phyloP scores from a whole-genome alignment of 1,139 yeast species.

The Meyerozyma guilliermondii region DNA sequence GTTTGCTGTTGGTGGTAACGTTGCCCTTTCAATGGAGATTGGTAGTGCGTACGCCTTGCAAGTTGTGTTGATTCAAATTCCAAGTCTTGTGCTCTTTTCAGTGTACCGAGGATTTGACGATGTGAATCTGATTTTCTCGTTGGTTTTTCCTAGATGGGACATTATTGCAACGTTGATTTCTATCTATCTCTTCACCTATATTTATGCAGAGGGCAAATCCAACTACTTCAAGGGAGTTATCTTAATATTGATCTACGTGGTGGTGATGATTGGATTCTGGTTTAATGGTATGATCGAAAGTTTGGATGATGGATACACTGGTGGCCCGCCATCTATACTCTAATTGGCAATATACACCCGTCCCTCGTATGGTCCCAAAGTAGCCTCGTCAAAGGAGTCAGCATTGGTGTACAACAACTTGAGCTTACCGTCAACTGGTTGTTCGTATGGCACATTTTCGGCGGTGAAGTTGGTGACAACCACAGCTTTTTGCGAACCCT shows the following conservation, averaged over 20 bases:
- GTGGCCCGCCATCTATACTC: conserved; percentile 2
- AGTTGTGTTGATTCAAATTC: conserved; percentile 92
- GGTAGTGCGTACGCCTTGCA: conserved; percentile 97
- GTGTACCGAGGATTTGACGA: conserved; percentile 36
- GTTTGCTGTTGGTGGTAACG: conserved; percentile 93
- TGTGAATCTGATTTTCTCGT: conserved; percentile 60
- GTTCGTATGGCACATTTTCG: conserved; percentile 8
- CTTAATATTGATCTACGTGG: conserved; percentile 71
- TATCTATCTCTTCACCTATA: conserved; percentile 84
- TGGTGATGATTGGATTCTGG: conserved; percentile 78
- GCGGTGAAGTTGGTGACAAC: conserved; percentile 13
- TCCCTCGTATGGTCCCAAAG: conserved; percentile 2
- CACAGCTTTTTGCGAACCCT: conserved; percentile 10
- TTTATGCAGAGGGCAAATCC: conserved; percentile 95
- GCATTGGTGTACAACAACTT: conserved; percentile 9
- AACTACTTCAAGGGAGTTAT: conserved; percentile 95
- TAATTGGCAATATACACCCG: background rate
- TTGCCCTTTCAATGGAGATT: conserved; percentile 93
- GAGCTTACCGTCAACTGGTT: conserved; percentile 7
- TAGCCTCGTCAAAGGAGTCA: conserved; percentile 10
- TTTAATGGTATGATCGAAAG: conserved; percentile 44
- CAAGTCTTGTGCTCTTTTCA: conserved; percentile 80
- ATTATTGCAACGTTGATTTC: conserved; percentile 80
- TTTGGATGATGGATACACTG: conserved; percentile 28
- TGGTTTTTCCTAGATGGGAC: conserved; percentile 96